Base-by-base conservation (phyloP, 202 grass and related monocot species). In the Carex arenaria region DNA sequence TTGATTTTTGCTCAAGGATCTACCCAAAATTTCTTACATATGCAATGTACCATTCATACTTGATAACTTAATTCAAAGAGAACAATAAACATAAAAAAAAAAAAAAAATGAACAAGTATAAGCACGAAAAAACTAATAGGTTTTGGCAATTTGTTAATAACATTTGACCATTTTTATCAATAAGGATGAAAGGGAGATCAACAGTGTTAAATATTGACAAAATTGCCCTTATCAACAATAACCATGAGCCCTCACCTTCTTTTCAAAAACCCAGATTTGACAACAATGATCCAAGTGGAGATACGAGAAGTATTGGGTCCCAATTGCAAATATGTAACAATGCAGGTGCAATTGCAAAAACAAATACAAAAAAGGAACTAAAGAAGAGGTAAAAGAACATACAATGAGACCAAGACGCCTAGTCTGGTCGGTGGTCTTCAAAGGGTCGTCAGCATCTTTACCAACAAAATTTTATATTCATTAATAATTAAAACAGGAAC, bases 321-420 rank as follows among this genome's bases (percentile, higher is more conserved):
- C 36, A 70, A n/a, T 70, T 70, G 36, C 18, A 43, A 69, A 69
- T 70, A 40, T 18, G 13, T 8, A 81, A 81, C 26, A 54, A 72
- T 26, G 3, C 45, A 23, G 5, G 66, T 45, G 11, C 26, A 0
- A 5, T 47, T 20, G 20, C 66, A 55, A 52, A 53, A 12, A 67
- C 30, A 83, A 52, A 77, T 62, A 30, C 4, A 55, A 57, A 9
- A n/a, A 67, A 78, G 51, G 18, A 65, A 67, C 4, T 47, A 7
- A 45, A 40, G 55, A 7, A 65, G 57, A 20, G 56, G 79, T 66
- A 17, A n/a, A 87, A 59, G 53, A 23, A 89, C 91, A 73, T 92
- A 97, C 91, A 84, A 97, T 92, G n/a, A 97, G 91, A 49, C 94
- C 91, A 85, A 97, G 91, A 54, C 90, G 84, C 70, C 94, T 90